These are phyloP conservation scores for grape (Vitis vinifera) DNA, from an alignment of 164 flowering plant genomes.

Conservation along the genomic window ASM3070453v1 NC_081819.1:11718001-11718500, in stretches of 20 bases:
- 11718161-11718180: no score
- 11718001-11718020: no score
- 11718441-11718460: constrained; percentile 72
- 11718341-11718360: constrained; percentile 83
- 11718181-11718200: no score
- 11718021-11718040: no score
- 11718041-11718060: no score
- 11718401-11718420: constrained; percentile 87
- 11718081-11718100: no score
- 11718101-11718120: no score
- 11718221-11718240: constrained; percentile 42
- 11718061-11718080: no score
- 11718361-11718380: constrained; percentile 46
- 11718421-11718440: constrained; percentile 95
- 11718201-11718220: no score
- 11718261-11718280: constrained; percentile 48
- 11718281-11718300: constrained; percentile 35
- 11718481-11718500: constrained; percentile 56
- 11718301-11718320: constrained; percentile 64
- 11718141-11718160: no score
- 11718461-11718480: constrained; percentile 37
- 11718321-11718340: constrained; percentile 81
- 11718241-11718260: constrained; percentile 38
- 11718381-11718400: constrained; percentile 47
- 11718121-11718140: no score